A percentile compares a stretch with the other conserved stretches of the same genome.
phyloP scores from a whole-genome alignment of 345 rosid genomes.

The Dovyalis caffra region DNA sequence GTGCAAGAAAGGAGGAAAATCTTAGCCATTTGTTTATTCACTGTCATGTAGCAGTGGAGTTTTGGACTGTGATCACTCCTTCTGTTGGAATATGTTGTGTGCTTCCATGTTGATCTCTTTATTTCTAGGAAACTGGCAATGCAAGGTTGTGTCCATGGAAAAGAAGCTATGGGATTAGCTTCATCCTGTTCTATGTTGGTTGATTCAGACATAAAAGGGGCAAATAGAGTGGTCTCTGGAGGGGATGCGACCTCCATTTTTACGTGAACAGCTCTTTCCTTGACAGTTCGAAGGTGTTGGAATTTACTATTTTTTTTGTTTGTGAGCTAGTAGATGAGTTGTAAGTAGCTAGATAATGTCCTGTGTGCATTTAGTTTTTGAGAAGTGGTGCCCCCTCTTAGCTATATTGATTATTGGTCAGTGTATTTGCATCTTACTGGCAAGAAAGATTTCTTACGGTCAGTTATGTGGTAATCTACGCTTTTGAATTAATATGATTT shows the following conservation, averaged over 20 bases:
- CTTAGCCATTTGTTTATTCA: too few species aligned
- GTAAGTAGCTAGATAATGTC: neutral
- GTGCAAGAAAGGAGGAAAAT: too few species aligned
- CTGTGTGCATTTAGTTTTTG: neutral
- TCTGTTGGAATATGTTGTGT: neutral
- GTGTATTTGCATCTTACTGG: neutral
- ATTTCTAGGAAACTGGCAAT: neutral
- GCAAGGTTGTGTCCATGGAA: neutral
- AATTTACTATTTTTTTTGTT: too few species aligned
- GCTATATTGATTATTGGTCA: neutral
- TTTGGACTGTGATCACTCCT: neutral
- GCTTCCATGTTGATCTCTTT: neutral
- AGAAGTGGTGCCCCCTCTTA: neutral
- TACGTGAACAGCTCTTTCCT: too few species aligned
- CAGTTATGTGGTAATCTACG: neutral
- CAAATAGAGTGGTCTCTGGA: neutral
- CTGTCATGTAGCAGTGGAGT: neutral
- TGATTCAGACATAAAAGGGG: neutral
- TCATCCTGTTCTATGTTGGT: neutral
- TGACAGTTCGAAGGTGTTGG: too few species aligned
- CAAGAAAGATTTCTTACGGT: neutral
- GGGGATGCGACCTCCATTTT: too few species aligned
- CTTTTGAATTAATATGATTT: neutral
- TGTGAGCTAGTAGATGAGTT: too few species aligned
- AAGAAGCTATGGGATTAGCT: neutral